Base-by-base conservation (phyloP, 2,329 filamentous ascomycete species). In the Beauveria pseudobassiana region DNA sequence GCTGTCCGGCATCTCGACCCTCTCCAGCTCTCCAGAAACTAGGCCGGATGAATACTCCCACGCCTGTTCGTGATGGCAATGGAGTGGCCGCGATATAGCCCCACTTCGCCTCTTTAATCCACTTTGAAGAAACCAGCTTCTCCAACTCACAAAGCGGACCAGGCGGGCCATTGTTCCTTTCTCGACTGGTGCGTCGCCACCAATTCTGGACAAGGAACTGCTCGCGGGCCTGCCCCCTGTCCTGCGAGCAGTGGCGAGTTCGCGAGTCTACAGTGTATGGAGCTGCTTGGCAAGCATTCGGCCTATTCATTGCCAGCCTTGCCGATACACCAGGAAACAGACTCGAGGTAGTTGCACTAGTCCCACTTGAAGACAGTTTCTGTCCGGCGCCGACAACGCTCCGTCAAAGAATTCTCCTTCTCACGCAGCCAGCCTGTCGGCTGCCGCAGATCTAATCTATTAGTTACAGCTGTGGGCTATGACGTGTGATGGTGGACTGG, bases 51-150 rank as follows among this genome's bases (percentile, higher is more conserved):
- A 30, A 49, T 40, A 50, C 14, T 16, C 22, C 45, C 55, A 59
- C 34, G 55, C 45, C 45, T 16, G 20, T 58, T 58, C 45, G 20
- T 42, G 55, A 58, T 34, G 22, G 40, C 55, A 50, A 58, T 50
- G 45, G 54, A 49, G 48, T 42, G 45, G 55, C 38, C 12, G n/a
- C 48, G 46, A 59, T 52, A 52, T 43, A 52, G 57, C 48, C 57
- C 56, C 56, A 59, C 56, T n/a, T 20, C 16, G 18, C 24, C n/a
- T 30, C 20, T 34, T 45, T 28, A 22, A 59, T 30, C 56, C 46
- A 59, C 56, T 34, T 43, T 16, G 38, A 59, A 42, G 46, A 49
- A 34, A 22, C 43, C 46, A 59, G 56, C 45, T 52, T 49, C 57
- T 22, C 26, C 18, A 24, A 38, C 8, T 7, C 18, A 38, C 14